Conservation (phyloP, 2,329 filamentous ascomycete species). For the Penicillium sp. region DNA sequence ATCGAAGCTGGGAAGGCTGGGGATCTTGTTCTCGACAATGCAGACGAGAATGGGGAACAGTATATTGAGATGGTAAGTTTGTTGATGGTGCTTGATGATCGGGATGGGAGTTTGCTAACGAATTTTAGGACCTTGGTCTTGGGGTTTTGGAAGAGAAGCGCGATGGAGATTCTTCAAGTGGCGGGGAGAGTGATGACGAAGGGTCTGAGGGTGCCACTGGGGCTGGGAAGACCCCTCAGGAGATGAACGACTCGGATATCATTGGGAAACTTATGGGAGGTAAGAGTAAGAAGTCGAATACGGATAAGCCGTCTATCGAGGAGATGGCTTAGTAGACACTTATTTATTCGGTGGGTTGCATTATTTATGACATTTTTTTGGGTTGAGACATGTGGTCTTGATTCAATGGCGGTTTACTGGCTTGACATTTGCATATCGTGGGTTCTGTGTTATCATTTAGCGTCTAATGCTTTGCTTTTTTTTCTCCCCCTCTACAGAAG, state of each 20-base stretch:
- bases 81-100: background rate
- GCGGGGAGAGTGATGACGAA: constrained; percentile 20
- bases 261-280: constrained; percentile 40
- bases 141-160: constrained; percentile 46
- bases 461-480: background rate
- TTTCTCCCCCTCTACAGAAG: background rate
- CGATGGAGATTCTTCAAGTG: constrained; percentile 19
- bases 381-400: background rate
- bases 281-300: constrained; percentile 28
- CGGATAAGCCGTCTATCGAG: constrained; percentile 39
- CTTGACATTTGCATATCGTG: constrained; percentile 2
- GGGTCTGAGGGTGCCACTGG: constrained; percentile 2
- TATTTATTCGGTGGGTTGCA: background rate
- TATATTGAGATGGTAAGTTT: constrained; percentile 45
- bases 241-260: constrained; percentile 28
- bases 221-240: constrained; percentile 13
- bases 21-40: constrained; percentile 37
- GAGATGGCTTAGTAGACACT: constrained; percentile 30
- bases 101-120: constrained; percentile 1
- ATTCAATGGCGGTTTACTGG: background rate
- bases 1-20: constrained; percentile 35
- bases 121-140: constrained; percentile 41
- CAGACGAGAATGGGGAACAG: constrained; percentile 32
- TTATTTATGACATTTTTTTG: background rate
- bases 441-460: background rate